Base-by-base conservation (phyloP, 2,329 filamentous ascomycete genomes). In the Penicillium sp. region DNA sequence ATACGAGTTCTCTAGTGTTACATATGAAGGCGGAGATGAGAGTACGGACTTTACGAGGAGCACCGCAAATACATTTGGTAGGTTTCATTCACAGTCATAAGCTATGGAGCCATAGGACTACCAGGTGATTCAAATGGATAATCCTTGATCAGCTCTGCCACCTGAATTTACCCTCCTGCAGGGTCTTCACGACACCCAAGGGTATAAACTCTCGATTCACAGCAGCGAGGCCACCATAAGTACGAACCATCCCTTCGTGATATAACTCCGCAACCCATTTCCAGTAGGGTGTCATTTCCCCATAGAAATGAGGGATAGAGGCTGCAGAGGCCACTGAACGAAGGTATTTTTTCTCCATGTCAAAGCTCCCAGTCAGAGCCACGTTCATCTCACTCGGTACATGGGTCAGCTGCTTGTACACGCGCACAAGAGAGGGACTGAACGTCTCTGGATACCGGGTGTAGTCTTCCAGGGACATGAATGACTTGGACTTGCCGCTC, bases 181-280 rank as follows among this genome's bases (percentile, higher is more conserved):
- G 54, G 3, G 72, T 68, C 57, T 70, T 69, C 15, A 73, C 62
- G 9, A 74, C 69, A 10, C 71, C 71, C 39, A 73, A 49, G 2
- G 71, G 71, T 58, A 74, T 66, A 32, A 68, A 68, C 44, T 67
- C 67, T 12, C 64, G 56, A 46, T 70, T 69, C 10, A 72, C 70
- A 12, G 70, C 68, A 4, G 67, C 65, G 43, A 74, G 39, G 47
- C 65, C 61, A 17, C 70, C 70, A 55, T 71, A 73, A 21, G 60
- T 67, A 26, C 61, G 57, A 26, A 71, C 61, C 64, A 73, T 72
- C 40, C 69, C 70, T 9, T 54, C 56, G 34, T 67, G 62, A 45
- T 74, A 73, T 39, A 72, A 47, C 50, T 71, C 69, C 6, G 67
- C 66, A 4, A 68, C 62, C 69, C 70, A 72, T 46, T 61, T 63